phyloP scores from a whole-genome alignment of 169 alveolate genomes.

The Plasmodium ovale region DNA sequence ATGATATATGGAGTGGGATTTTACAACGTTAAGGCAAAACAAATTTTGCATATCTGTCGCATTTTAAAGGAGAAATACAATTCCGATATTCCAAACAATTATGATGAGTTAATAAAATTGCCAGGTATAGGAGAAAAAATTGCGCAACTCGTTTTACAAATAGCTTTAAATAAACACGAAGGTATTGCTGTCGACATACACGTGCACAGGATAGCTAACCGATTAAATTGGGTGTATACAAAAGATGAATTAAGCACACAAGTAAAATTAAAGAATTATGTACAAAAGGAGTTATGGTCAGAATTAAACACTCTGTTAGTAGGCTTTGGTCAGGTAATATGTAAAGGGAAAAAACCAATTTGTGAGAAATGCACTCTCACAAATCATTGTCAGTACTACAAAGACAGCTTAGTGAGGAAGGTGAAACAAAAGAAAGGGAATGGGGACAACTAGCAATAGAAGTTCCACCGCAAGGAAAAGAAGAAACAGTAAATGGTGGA shows the following conservation, averaged over 20 bases:
- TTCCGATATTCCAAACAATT: slow-evolving; percentile 92
- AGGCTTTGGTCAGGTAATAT: slow-evolving; percentile 97
- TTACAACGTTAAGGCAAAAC: slow-evolving; percentile 93
- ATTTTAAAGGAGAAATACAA: slow-evolving; percentile 88
- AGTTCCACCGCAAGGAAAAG: neutral
- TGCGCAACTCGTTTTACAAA: slow-evolving; percentile 92
- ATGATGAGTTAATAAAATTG: slow-evolving; percentile 89
- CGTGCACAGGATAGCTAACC: slow-evolving; percentile 93
- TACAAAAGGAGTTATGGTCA: slow-evolving; percentile 92
- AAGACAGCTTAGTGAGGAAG: slow-evolving; percentile 10
- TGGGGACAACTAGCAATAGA: neutral
- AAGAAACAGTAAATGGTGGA: neutral
- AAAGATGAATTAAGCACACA: slow-evolving; percentile 94
- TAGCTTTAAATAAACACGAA: slow-evolving; percentile 86
- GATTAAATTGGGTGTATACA: slow-evolving; percentile 91
- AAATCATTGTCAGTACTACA: slow-evolving; percentile 45
- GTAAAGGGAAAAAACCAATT: slow-evolving; percentile 86
- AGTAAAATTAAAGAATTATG: slow-evolving; percentile 88
- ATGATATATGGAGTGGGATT: slow-evolving; percentile 93
- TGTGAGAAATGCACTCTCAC: slow-evolving; percentile 54
- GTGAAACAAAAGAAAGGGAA: neutral
- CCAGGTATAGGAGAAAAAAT: slow-evolving; percentile 97
- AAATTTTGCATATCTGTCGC: slow-evolving; percentile 90
- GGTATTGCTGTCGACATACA: slow-evolving; percentile 96
- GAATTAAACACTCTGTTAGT: slow-evolving; percentile 93